Conservation (phyloP, 2,329 filamentous ascomycete genomes). For the Neophaeococcomyces aloes region DNA sequence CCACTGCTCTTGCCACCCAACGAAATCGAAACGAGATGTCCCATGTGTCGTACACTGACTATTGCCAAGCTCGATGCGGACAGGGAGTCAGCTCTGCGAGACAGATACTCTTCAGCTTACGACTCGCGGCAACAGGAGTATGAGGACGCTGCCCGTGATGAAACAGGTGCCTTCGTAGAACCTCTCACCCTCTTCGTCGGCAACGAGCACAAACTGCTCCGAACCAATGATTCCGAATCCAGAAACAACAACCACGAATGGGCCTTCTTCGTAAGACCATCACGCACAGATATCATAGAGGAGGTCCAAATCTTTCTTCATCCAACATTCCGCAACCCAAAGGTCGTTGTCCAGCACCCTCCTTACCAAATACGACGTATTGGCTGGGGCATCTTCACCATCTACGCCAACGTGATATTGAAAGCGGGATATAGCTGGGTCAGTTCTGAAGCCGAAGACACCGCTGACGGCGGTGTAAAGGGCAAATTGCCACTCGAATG, state of each 20-base stretch:
- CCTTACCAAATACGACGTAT: conserved; percentile 17
- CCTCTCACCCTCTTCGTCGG: conserved; percentile 17
- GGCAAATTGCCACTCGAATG: conserved; percentile 19
- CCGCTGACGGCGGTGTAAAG: conserved; percentile 13
- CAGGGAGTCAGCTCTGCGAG: conserved; percentile 8
- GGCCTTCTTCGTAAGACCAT: conserved; percentile 19
- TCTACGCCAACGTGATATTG: conserved; percentile 16
- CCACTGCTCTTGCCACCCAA: conserved; percentile 13
- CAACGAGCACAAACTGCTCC: conserved; percentile 17
- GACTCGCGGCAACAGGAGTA: conserved; percentile 8
- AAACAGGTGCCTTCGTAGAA: conserved; percentile 15
- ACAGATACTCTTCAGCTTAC: conserved; percentile 14
- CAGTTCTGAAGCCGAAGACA: conserved; percentile 15
- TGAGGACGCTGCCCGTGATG: conserved; percentile 3
- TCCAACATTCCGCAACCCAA: conserved; percentile 17
- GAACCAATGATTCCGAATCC: conserved; percentile 9
- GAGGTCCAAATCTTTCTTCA: conserved; percentile 17
- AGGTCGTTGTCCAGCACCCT: conserved; percentile 14
- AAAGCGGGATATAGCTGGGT: conserved; percentile 19
- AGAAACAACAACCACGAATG: conserved; percentile 19
- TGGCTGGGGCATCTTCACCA: conserved; percentile 20
- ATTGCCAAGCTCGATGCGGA: conserved; percentile 10
- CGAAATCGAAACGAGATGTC: conserved; percentile 18
- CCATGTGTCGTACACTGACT: conserved; percentile 19
- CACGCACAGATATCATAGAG: conserved; percentile 18